Conservation (phyloP, 495 filamentous ascomycete genomes). For the Penicillium daleae region DNA sequence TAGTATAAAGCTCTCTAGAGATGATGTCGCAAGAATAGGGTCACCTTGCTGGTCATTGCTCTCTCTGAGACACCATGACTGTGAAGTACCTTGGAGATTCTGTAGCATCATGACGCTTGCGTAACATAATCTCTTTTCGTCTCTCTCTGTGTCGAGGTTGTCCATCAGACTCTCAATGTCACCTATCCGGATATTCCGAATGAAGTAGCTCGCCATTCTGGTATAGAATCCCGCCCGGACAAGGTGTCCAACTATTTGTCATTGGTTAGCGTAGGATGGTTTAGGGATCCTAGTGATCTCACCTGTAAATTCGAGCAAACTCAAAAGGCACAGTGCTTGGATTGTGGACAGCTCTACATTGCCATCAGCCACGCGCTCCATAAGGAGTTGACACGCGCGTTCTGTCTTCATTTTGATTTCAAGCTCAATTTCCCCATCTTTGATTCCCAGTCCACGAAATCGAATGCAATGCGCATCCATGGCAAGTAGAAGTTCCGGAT, state of each 20-base stretch:
- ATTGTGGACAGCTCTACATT: slow-evolving; percentile 46
- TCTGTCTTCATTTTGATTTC: slow-evolving; percentile 33
- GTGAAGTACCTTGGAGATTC: slow-evolving; percentile 36
- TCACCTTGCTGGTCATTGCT: not conserved
- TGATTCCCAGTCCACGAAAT: slow-evolving; percentile 25
- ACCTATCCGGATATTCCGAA: slow-evolving; percentile 33
- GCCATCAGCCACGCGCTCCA: slow-evolving; percentile 37
- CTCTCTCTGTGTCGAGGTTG: slow-evolving; percentile 31
- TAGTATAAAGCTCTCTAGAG: slow-evolving; percentile 11
- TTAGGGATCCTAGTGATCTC: not conserved
- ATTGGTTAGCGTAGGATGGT: not conserved
- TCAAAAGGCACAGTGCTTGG: slow-evolving; percentile 46
- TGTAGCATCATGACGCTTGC: slow-evolving; percentile 45
- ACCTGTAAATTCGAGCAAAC: slow-evolving; percentile 48
- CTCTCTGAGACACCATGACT: slow-evolving; percentile 13
- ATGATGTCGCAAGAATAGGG: not conserved
- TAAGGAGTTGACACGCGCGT: slow-evolving; percentile 33
- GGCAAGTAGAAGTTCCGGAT: slow-evolving; percentile 40
- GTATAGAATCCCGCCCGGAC: slow-evolving; percentile 42
- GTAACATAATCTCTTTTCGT: slow-evolving; percentile 44
- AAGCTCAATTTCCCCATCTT: slow-evolving; percentile 12
- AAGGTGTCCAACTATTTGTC: slow-evolving; percentile 37
- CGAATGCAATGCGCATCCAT: slow-evolving; percentile 43
- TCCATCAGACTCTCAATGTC: slow-evolving; percentile 24
- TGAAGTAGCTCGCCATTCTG: slow-evolving; percentile 41